Conservation (phyloP, 164 flowering plant species). For the Piper betle region DNA sequence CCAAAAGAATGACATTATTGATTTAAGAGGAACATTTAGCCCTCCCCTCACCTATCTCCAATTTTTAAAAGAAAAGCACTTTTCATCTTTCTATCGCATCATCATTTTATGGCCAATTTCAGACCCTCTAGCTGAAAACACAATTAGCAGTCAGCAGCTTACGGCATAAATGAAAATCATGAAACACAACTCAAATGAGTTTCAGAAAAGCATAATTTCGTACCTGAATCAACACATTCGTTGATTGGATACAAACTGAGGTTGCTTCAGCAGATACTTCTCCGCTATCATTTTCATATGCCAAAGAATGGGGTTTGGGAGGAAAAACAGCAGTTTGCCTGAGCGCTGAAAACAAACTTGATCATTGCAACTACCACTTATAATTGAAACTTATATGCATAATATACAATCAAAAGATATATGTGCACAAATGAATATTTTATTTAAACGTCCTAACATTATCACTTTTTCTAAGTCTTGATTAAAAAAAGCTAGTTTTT, state of each 20-base stretch:
- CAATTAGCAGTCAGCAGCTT: neutral
- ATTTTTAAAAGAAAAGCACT: constrained; percentile 76
- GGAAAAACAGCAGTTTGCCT: constrained; percentile 82
- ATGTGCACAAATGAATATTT: no score
- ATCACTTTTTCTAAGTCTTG: no score
- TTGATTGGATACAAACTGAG: constrained; percentile 58
- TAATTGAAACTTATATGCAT: no score
- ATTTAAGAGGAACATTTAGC: neutral
- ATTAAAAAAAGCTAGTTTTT: no score
- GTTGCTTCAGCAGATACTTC: constrained; percentile 21
- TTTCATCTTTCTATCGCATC: constrained; percentile 77
- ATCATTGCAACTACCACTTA: neutral
- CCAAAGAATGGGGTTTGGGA: constrained; percentile 79
- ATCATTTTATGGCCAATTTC: constrained; percentile 88
- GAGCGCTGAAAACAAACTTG: constrained; percentile 44
- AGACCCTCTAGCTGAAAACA: constrained; percentile 80
- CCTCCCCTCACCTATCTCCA: constrained; percentile 59
- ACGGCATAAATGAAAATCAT: neutral
- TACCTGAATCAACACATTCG: constrained; percentile 92
- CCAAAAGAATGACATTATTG: neutral
- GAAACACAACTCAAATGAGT: neutral
- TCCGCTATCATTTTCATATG: constrained; percentile 26
- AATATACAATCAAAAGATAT: no score
- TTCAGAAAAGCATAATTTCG: constrained; percentile 1
- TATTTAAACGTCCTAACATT: no score